phyloP scores from a whole-genome alignment of 2,329 filamentous ascomycete species.

The Aspergillus amoenus region DNA sequence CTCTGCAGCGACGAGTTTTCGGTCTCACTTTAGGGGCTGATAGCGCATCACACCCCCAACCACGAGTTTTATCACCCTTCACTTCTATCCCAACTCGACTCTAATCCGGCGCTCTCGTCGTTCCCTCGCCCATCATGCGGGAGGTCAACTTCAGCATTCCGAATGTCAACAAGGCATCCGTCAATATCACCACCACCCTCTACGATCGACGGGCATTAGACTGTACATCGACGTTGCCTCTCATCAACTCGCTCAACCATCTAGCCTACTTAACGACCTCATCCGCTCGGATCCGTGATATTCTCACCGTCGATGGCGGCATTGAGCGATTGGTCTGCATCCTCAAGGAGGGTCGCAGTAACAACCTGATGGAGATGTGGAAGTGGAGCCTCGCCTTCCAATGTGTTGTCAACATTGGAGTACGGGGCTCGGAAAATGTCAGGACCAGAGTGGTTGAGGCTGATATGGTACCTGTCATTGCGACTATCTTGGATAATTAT shows the following conservation, averaged over 20 bases:
- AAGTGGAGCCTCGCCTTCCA: conserved; percentile 99
- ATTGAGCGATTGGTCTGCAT: conserved; percentile 97
- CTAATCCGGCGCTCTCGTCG: conserved; percentile 6
- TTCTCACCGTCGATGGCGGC: conserved; percentile 96
- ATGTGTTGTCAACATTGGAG: conserved; percentile 98
- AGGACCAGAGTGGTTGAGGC: conserved; percentile 95
- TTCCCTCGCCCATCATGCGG: conserved; percentile 69
- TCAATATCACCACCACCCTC: conserved; percentile 96
- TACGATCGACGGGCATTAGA: conserved; percentile 97
- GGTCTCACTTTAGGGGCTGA: conserved; percentile 18
- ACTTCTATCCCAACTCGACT: conserved; percentile 7
- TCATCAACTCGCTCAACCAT: conserved; percentile 99
- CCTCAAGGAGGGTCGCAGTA: conserved; percentile 93
- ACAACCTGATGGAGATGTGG: conserved; percentile 99
- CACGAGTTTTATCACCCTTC: neutral
- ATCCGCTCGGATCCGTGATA: conserved; percentile 94
- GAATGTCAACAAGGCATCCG: conserved; percentile 98
- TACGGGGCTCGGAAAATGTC: conserved; percentile 90
- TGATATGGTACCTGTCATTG: conserved; percentile 98
- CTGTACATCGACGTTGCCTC: conserved; percentile 93
- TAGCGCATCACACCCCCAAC: conserved; percentile 1
- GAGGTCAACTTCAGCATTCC: conserved; percentile 99
- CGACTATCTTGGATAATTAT: conserved; percentile 97
- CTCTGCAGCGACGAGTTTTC: conserved; percentile 14
- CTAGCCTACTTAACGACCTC: conserved; percentile 98